Conservation (phyloP, 257 asterid genomes). For the Pogostemon cablin region DNA sequence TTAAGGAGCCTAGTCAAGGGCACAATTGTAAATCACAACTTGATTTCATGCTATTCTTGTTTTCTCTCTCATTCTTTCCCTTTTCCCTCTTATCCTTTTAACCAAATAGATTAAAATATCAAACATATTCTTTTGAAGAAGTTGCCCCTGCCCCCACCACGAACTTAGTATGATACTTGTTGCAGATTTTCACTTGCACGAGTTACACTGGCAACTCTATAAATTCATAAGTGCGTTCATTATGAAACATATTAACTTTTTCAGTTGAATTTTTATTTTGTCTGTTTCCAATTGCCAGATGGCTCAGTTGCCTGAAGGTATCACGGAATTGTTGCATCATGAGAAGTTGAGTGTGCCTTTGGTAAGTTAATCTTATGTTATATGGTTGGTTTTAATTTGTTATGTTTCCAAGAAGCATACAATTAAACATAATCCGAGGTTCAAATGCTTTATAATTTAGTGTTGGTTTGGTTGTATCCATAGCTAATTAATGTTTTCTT, state of each 20-base stretch:
- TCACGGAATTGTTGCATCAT: conserved; percentile 80
- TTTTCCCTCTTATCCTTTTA: too few species aligned
- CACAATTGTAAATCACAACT: background rate
- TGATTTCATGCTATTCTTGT: too few species aligned
- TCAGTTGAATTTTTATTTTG: conserved; percentile 10
- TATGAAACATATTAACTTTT: background rate
- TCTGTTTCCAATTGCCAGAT: conserved; percentile 48
- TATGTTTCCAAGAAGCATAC: too few species aligned
- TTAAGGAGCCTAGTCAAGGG: background rate
- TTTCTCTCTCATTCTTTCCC: too few species aligned
- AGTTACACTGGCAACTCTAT: background rate
- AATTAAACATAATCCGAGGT: too few species aligned
- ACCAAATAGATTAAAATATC: too few species aligned
- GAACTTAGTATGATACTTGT: background rate
- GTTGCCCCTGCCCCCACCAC: background rate
- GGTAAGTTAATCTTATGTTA: conserved; percentile 50
- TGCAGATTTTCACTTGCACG: background rate
- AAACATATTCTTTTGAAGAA: background rate
- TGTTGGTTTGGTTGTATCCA: background rate
- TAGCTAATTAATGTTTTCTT: too few species aligned
- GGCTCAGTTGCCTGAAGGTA: conserved; percentile 95
- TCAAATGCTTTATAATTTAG: background rate
- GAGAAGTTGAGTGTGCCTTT: conserved; percentile 67
- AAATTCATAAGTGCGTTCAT: background rate
- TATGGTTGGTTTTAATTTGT: background rate